These are phyloP conservation scores for Colletotrichum limetticola DNA, from an alignment of 2,329 filamentous ascomycete genomes.

Conservation along the genomic window DNA sequence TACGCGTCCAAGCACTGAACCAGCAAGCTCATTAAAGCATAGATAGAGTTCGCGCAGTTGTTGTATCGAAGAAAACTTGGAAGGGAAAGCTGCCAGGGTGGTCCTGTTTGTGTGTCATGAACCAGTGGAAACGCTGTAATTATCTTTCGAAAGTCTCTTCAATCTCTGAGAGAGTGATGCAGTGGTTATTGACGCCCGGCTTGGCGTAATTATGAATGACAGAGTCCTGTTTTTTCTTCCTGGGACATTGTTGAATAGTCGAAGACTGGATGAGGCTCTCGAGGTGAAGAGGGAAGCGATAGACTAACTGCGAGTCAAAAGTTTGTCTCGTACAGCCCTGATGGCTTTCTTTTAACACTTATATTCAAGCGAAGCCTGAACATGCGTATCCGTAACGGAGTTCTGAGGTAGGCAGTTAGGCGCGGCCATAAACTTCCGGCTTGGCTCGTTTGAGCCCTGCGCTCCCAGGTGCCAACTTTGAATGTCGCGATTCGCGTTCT, in stretches of 20 bases:
- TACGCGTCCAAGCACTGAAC: background rate
- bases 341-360: too few species aligned
- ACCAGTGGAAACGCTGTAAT: background rate
- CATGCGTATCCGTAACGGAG: too few species aligned
- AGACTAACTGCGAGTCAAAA: too few species aligned
- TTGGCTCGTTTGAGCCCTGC: too few species aligned
- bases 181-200: background rate
- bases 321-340: too few species aligned
- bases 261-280: too few species aligned
- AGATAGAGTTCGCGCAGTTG: slow-evolving; percentile 18
- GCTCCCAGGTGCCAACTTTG: background rate
- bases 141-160: too few species aligned
- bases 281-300: too few species aligned
- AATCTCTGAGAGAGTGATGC: background rate
- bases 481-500: background rate
- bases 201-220: background rate
- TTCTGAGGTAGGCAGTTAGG: background rate
- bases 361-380: too few species aligned
- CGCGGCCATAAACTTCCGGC: background rate
- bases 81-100: background rate
- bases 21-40: background rate
- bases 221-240: background rate
- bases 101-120: background rate
- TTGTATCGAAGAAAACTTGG: background rate
- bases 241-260: background rate